phyloP scores from a whole-genome alignment of 202 grass and related monocot genomes.

The Carex sylvatica region DNA sequence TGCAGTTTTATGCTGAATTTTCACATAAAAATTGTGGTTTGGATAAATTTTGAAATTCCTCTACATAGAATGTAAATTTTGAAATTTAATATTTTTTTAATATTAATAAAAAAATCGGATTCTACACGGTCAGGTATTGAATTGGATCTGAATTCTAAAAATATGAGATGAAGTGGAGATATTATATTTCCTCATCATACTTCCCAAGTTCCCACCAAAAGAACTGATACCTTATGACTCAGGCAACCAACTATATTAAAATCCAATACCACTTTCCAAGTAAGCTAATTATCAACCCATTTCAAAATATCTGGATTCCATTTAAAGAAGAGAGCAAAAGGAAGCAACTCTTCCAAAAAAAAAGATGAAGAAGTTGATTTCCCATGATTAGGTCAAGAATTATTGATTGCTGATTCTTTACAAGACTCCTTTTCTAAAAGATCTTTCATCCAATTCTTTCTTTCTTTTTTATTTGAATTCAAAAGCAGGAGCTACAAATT shows the following conservation, averaged over 20 bases:
- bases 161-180: not conserved
- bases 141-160: too few species aligned
- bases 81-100: too few species aligned
- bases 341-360: not conserved
- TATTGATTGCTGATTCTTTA: not conserved
- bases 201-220: not conserved
- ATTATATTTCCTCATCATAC: not conserved
- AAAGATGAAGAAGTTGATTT: not conserved
- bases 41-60: too few species aligned
- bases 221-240: not conserved
- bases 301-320: not conserved
- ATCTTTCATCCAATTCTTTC: not conserved
- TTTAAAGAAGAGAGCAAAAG: not conserved
- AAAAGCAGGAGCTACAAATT: not conserved
- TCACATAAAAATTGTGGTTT: too few species aligned
- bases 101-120: too few species aligned
- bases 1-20: too few species aligned
- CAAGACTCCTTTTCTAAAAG: not conserved
- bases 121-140: too few species aligned
- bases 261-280: constrained; percentile 5
- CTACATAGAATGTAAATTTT: too few species aligned
- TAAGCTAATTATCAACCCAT: not conserved
- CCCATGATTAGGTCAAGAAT: not conserved
- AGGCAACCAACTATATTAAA: not conserved
- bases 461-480: not conserved